Evolutionary conservation across 805 yeast species (phyloP).

Genomic region (Maudiozyma bulderi): DNA sequence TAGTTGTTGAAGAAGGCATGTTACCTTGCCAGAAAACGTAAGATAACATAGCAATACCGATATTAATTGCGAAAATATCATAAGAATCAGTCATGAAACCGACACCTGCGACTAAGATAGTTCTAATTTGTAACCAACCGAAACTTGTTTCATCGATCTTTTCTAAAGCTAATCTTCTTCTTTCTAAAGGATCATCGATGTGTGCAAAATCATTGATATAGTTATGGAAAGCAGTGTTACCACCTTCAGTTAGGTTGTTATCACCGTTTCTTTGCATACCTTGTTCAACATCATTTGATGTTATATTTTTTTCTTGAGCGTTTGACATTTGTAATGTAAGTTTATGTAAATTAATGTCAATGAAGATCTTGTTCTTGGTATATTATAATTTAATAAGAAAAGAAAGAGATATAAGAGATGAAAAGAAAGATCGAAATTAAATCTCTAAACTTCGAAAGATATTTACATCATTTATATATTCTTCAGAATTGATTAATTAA

Average conservation of each 20-base stretch:
- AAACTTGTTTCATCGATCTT: constrained; percentile 72
- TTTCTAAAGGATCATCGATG: constrained; percentile 74
- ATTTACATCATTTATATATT: no score
- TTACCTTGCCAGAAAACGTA: constrained; percentile 61
- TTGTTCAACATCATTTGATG: no score
- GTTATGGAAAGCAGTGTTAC: constrained; percentile 82
- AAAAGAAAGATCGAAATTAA: no score
- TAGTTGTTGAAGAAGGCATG: constrained; percentile 63
- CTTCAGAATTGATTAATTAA: no score
- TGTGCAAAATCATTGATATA: constrained; percentile 71
- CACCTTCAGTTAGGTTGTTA: constrained; percentile 42
- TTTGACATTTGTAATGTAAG: no score
- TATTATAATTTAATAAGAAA: no score
- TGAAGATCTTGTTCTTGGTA: no score
- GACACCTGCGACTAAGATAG: constrained; percentile 82
- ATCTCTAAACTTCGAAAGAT: no score
- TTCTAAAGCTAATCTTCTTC: constrained; percentile 75
- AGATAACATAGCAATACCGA: constrained; percentile 70
- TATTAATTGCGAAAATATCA: constrained; percentile 83
- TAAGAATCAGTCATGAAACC: constrained; percentile 91
- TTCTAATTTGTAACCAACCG: constrained; percentile 76
- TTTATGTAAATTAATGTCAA: no score
- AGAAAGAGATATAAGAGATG: no score
- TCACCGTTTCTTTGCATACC: no score
- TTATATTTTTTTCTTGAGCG: no score